A percentile compares a stretch with the other conserved stretches of the same genome.
Evolutionary conservation across 305 asterid species (phyloP).

Genomic region (Fraxinus albicans): DNA sequence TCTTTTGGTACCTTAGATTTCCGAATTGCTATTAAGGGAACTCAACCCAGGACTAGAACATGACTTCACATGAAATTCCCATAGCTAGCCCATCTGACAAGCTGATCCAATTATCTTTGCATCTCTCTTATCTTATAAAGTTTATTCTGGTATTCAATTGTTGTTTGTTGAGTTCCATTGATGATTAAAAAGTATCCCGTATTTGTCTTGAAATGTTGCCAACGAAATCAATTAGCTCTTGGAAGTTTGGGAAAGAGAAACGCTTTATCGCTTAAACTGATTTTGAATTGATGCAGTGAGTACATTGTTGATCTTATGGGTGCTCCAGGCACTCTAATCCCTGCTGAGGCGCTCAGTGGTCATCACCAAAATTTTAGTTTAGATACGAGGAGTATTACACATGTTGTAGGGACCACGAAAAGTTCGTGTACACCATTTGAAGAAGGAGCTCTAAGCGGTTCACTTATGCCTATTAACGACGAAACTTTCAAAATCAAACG

Average conservation of each 20-base stretch:
- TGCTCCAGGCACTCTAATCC: slow-evolving; percentile 97
- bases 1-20: slow-evolving; percentile 15
- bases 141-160: not conserved
- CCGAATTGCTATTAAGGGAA: slow-evolving; percentile 7
- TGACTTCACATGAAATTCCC: not conserved
- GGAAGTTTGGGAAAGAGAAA: not conserved
- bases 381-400: slow-evolving; percentile 49
- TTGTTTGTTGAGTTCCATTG: not conserved
- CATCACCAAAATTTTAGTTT: slow-evolving; percentile 60
- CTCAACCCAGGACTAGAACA: not conserved
- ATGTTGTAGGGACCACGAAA: slow-evolving; percentile 32
- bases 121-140: not conserved
- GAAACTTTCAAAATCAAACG: slow-evolving; percentile 29
- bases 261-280: slow-evolving; percentile 17
- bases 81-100: slow-evolving; percentile 5
- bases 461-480: slow-evolving; percentile 31
- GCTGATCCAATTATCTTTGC: not conserved
- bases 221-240: not conserved
- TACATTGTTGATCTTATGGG: slow-evolving; percentile 97
- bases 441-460: slow-evolving; percentile 29
- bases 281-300: slow-evolving; percentile 67
- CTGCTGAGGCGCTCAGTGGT: slow-evolving; percentile 71
- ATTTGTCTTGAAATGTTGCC: not conserved
- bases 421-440: slow-evolving; percentile 33
- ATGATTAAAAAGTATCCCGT: slow-evolving; percentile 5